Percentiles rank a stretch among this genome's conserved stretches.
Conservation (phyloP, 2,329 filamentous ascomycete genomes). For the Exutisphaerella laricina region DNA sequence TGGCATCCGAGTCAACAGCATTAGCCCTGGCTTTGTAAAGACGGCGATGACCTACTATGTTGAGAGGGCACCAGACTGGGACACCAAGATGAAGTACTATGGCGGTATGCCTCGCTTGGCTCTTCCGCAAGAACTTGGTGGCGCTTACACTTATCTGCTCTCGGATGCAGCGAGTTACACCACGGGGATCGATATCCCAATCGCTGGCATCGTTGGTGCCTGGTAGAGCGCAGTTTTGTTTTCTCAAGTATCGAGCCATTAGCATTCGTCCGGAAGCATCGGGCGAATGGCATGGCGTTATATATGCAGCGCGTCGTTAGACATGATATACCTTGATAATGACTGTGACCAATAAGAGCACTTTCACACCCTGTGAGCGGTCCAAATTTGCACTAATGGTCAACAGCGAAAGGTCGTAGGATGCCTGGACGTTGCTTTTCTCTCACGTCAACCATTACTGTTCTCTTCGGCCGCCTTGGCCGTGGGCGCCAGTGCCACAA, state of each 20-base stretch:
- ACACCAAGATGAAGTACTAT: conserved; percentile 50
- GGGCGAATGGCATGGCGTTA: background rate
- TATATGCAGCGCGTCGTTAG: too few species aligned
- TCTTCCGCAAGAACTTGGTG: conserved; percentile 47
- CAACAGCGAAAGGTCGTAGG: too few species aligned
- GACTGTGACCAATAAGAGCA: too few species aligned
- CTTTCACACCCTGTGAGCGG: background rate
- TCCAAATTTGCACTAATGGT: too few species aligned
- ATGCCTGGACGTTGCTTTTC: too few species aligned
- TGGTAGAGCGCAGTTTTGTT: too few species aligned
- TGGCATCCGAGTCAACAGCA: conserved; percentile 33
- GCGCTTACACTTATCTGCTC: conserved; percentile 46
- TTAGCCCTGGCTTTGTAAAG: conserved; percentile 32
- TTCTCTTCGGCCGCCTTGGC: too few species aligned
- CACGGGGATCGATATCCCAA: conserved; percentile 46
- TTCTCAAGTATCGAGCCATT: too few species aligned
- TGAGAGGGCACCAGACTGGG: conserved; percentile 46
- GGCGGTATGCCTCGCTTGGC: conserved; percentile 50
- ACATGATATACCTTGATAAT: too few species aligned
- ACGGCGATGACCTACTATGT: conserved; percentile 47
- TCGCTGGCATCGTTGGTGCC: conserved; percentile 37
- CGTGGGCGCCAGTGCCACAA: background rate
- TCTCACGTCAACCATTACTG: too few species aligned
- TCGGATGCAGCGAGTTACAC: conserved; percentile 46
- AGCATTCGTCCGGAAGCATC: background rate